Percentiles rank a stretch among this genome's conserved stretches.
Evolutionary conservation across 805 yeast species (phyloP).

Genomic region (Spencermartinsiella europaea): DNA sequence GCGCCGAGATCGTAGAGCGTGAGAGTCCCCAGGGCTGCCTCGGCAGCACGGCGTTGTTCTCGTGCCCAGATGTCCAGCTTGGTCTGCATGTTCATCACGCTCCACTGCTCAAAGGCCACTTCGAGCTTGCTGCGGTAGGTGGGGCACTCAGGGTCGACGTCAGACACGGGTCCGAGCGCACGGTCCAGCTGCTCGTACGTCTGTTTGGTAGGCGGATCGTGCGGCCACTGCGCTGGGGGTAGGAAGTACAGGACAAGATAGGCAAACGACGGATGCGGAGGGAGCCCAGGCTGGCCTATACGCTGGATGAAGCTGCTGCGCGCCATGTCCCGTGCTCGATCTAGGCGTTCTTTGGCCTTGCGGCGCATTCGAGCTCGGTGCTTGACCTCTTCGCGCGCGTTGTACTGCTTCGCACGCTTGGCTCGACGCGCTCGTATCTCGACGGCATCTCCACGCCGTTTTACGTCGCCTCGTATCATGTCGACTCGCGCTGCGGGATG

Average conservation of each 20-base stretch:
- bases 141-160: slow-evolving; percentile 15
- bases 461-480: slow-evolving; percentile 43
- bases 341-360: slow-evolving; percentile 38
- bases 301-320: slow-evolving; percentile 34
- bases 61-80: slow-evolving; percentile 41
- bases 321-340: slow-evolving; percentile 37
- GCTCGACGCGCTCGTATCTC: slow-evolving; percentile 39
- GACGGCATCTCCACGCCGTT: slow-evolving; percentile 46
- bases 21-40: slow-evolving; percentile 38
- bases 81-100: slow-evolving; percentile 31
- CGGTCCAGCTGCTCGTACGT: slow-evolving; percentile 36
- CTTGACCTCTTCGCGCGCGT: slow-evolving; percentile 44
- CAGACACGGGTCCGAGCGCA: slow-evolving; percentile 12
- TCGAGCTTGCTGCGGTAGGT: slow-evolving; percentile 37
- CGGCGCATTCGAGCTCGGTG: slow-evolving; percentile 44
- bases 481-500: slow-evolving; percentile 51
- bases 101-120: slow-evolving; percentile 46
- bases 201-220: slow-evolving; percentile 47
- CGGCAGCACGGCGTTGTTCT: slow-evolving; percentile 42
- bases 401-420: slow-evolving; percentile 40
- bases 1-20: slow-evolving; percentile 42
- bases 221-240: slow-evolving; percentile 46
- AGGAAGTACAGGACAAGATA: slow-evolving; percentile 44
- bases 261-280: slow-evolving; percentile 46
- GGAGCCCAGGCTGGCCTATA: slow-evolving; percentile 37